Conservation (phyloP, 73 alveolate genomes). For the Paramecium caudatum region DNA sequence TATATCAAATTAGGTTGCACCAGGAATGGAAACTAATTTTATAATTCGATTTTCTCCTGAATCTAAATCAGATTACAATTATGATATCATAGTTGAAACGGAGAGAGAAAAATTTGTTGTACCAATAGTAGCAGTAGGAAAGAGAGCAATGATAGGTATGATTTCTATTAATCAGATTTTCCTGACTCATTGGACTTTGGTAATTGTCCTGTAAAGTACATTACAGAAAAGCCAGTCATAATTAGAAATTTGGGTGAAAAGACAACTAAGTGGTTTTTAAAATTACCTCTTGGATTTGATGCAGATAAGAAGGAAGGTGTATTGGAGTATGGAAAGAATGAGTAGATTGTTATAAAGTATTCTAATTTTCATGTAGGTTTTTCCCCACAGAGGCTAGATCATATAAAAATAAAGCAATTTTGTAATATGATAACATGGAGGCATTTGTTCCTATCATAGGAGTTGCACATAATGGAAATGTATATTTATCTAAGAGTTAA, state of each 20-base stretch:
- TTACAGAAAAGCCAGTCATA: conserved; percentile 98
- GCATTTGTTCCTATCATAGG: conserved; percentile 95
- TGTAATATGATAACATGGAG: conserved; percentile 96
- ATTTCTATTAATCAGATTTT: conserved; percentile 83
- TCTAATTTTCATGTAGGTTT: conserved; percentile 88
- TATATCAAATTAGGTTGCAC: conserved; percentile 89
- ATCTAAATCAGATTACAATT: conserved; percentile 96
- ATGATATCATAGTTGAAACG: conserved; percentile 96
- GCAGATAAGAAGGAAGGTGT: conserved; percentile 92
- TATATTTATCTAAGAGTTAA: conserved; percentile 93
- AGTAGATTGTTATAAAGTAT: conserved; percentile 86
- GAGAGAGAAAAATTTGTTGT: conserved; percentile 99
- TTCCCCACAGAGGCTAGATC: conserved; percentile 96
- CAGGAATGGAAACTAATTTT: conserved; percentile 98
- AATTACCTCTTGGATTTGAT: conserved; percentile 89
- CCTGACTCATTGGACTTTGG: conserved; percentile 99
- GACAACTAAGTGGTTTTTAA: conserved; percentile 99
- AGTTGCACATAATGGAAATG: conserved; percentile 98
- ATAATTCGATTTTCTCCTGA: conserved; percentile 97
- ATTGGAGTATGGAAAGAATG: conserved; percentile 83
- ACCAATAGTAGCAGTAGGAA: conserved; percentile 96
- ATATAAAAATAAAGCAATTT: conserved; percentile 92
- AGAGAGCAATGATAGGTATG: conserved; percentile 79
- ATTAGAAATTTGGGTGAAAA: conserved; percentile 98
- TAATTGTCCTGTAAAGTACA: conserved; percentile 98